Conservation (phyloP, 768 basidiomycete species). For the Trichaptum fuscoviolaceum region DNA sequence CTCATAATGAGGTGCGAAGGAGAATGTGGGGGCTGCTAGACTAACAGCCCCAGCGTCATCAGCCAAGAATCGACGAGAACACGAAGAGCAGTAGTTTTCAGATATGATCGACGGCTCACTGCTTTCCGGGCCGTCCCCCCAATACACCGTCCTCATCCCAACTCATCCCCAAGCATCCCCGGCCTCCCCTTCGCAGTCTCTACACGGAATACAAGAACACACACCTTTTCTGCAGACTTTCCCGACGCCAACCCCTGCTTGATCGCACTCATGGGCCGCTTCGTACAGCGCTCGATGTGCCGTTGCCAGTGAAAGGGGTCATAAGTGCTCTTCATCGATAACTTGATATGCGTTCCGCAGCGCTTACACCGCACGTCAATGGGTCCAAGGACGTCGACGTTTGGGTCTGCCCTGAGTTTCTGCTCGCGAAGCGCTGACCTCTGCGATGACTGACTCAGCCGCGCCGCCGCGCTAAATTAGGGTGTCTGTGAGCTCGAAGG, state of each 20-base stretch:
- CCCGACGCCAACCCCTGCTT: neutral
- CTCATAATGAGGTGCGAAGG: too few species aligned
- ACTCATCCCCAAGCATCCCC: too few species aligned
- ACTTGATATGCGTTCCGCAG: constrained; percentile 55
- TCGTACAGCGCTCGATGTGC: constrained; percentile 56
- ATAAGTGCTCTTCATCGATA: constrained; percentile 61
- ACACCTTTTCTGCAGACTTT: neutral
- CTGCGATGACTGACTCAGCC: neutral
- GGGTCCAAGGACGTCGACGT: constrained; percentile 46
- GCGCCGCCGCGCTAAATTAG: neutral
- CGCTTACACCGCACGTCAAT: constrained; percentile 48
- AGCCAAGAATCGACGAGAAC: too few species aligned
- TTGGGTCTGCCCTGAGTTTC: constrained; percentile 46
- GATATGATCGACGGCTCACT: neutral
- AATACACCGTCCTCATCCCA: neutral
- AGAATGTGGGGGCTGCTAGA: too few species aligned
- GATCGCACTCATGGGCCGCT: constrained; percentile 26
- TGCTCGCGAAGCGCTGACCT: constrained; percentile 31
- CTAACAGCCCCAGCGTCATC: too few species aligned
- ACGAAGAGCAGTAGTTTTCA: too few species aligned
- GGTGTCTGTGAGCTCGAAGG: neutral
- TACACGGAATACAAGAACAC: neutral
- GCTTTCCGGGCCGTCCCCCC: neutral
- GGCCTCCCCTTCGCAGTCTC: neutral
- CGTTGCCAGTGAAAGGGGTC: constrained; percentile 66